Evolutionary conservation across 2,329 filamentous ascomycete species (phyloP).

Genomic region (Colletotrichum sp.): DNA sequence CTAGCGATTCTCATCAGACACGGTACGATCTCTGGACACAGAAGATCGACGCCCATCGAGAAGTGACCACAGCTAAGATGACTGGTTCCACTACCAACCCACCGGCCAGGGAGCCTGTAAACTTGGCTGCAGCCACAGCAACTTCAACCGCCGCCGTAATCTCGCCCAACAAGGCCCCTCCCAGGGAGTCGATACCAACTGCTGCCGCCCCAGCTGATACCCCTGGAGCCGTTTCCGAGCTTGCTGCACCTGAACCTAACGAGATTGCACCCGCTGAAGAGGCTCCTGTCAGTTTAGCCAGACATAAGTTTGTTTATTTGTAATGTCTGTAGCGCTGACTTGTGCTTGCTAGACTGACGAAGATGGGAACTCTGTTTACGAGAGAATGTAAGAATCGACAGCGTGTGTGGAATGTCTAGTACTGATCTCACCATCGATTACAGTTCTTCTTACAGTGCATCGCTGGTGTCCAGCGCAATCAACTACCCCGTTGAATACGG

Average conservation of each 20-base stretch:
- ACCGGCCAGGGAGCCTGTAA: neutral
- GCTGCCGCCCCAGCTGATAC: neutral
- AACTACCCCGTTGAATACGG: slow-evolving; percentile 8
- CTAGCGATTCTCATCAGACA: fast-evolving
- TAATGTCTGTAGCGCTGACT: neutral
- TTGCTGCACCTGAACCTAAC: neutral
- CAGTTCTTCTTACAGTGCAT: neutral
- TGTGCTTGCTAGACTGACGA: neutral
- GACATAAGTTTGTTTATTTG: fast-evolving
- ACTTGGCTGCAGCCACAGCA: neutral
- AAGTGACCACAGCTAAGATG: neutral
- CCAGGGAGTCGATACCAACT: fast-evolving
- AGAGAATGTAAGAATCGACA: neutral
- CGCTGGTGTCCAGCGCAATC: neutral
- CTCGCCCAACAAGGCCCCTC: neutral
- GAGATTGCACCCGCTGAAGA: neutral
- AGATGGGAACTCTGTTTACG: neutral
- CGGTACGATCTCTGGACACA: neutral
- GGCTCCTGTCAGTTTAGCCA: neutral
- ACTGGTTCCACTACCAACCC: neutral
- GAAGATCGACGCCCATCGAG: neutral
- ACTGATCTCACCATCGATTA: neutral
- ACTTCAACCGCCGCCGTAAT: neutral
- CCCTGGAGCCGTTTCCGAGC: neutral
- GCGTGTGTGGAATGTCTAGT: neutral